A percentile compares a stretch with the other conserved stretches of the same genome.
Evolutionary conservation across 352 stramenopile genomes (phyloP).

Genomic region (Blastocystis sp.): DNA sequence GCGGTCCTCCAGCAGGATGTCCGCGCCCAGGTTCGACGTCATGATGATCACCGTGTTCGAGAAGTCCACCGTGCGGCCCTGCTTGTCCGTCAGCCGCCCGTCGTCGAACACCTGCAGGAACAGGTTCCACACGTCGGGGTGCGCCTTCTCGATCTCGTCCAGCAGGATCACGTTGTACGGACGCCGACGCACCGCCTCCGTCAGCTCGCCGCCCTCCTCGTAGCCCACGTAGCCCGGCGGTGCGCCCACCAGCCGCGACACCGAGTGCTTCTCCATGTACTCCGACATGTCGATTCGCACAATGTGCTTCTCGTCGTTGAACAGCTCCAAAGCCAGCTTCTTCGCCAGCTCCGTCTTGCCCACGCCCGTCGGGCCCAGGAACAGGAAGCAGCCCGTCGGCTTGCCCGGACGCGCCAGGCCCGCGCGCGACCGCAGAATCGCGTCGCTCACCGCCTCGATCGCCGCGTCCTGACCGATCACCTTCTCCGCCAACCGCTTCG

Average conservation of each 20-base stretch:
- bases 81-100: conserved; percentile 90
- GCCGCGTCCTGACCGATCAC: conserved; percentile 89
- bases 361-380: conserved; percentile 89
- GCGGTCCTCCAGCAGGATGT: background rate
- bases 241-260: conserved; percentile 86
- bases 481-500: conserved; percentile 81
- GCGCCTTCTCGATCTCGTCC: conserved; percentile 96
- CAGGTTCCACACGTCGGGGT: conserved; percentile 90
- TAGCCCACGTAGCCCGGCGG: conserved; percentile 91
- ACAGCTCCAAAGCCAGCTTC: conserved; percentile 87
- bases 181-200: conserved; percentile 86
- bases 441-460: conserved; percentile 85
- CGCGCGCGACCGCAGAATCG: conserved; percentile 85
- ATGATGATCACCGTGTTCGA: conserved; percentile 94
- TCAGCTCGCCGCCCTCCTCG: conserved; percentile 90
- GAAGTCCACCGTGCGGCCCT: conserved; percentile 92
- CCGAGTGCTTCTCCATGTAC: conserved; percentile 93
- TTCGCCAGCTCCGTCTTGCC: conserved; percentile 92
- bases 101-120: conserved; percentile 94
- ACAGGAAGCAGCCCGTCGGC: conserved; percentile 90
- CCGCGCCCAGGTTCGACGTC: conserved; percentile 90
- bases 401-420: conserved; percentile 82
- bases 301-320: conserved; percentile 90
- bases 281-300: conserved; percentile 94
- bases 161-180: conserved; percentile 94